Percentiles rank a stretch among this genome's conserved stretches.
phyloP scores from a whole-genome alignment of 257 asterid species.

The Solanum okadae region DNA sequence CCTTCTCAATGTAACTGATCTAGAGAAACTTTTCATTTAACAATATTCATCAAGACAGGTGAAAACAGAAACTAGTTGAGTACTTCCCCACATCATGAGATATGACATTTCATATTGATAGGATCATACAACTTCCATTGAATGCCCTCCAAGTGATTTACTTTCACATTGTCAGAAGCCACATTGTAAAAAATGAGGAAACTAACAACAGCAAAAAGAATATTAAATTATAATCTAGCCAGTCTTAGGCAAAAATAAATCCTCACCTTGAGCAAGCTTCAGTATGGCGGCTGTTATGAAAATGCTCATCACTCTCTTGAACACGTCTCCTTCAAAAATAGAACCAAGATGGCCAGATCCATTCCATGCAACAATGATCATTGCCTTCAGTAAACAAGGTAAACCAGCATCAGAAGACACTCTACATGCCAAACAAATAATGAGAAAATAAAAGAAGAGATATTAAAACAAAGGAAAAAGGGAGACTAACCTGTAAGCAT shows the following conservation, averaged over 20 bases:
- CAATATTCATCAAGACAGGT: not conserved
- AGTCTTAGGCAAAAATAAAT: not conserved
- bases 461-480: not conserved
- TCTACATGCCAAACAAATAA: not conserved
- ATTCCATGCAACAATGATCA: conserved; percentile 90
- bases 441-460: conserved; percentile 1
- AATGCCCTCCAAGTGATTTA: not conserved
- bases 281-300: conserved; percentile 89
- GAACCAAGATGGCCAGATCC: conserved; percentile 58
- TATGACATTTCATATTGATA: not conserved
- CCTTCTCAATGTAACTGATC: not conserved
- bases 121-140: not conserved
- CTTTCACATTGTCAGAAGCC: not conserved
- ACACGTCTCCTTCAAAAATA: conserved; percentile 53
- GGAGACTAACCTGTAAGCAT: conserved; percentile 61
- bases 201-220: not conserved
- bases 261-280: conserved; percentile 72
- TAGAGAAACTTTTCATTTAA: not conserved
- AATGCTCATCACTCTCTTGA: conserved; percentile 82
- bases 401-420: not conserved
- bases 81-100: not conserved
- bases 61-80: not conserved
- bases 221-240: not conserved
- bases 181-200: not conserved
- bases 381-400: conserved; percentile 46